Percentiles rank a stretch among this genome's conserved stretches.
Evolutionary conservation across 176 grass and related monocot species (phyloP).

Genomic region (Oryza coarctata): DNA sequence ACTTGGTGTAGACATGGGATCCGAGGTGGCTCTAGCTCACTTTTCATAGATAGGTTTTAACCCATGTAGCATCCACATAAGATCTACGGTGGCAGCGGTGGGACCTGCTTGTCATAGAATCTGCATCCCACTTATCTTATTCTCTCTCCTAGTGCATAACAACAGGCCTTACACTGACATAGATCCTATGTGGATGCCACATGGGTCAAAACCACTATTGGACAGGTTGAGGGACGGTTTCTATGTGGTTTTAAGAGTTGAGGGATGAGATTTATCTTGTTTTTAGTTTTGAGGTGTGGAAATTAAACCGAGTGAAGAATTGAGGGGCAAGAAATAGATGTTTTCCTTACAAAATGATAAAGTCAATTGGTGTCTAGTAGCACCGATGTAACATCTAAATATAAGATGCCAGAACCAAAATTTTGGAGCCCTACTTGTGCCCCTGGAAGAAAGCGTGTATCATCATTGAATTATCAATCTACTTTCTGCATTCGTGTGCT

Average conservation of each 20-base stretch:
- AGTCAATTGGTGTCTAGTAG: not conserved
- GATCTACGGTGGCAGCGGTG: not conserved
- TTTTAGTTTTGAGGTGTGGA: not conserved
- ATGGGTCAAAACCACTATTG: not conserved
- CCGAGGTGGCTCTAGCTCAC: not conserved
- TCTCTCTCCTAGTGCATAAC: not conserved
- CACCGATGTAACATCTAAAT: not conserved
- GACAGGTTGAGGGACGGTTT: not conserved
- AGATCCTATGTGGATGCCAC: not conserved
- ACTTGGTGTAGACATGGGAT: not conserved
- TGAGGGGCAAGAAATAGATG: not conserved
- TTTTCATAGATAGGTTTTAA: not conserved
- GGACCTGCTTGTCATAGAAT: not conserved
- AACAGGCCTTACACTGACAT: not conserved
- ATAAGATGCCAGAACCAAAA: not conserved
- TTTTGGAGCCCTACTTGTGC: not conserved
- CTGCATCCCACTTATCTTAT: not conserved
- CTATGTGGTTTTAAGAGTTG: not conserved
- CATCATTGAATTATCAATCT: not conserved
- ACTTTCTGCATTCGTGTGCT: not conserved
- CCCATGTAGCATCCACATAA: not conserved
- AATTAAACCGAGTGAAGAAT: not conserved
- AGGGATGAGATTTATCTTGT: not conserved
- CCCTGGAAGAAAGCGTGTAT: not conserved
- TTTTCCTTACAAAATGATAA: not conserved